Evolutionary conservation across 2,329 filamentous ascomycete species (phyloP).

Genomic region (Chrysoporthe cubensis): DNA sequence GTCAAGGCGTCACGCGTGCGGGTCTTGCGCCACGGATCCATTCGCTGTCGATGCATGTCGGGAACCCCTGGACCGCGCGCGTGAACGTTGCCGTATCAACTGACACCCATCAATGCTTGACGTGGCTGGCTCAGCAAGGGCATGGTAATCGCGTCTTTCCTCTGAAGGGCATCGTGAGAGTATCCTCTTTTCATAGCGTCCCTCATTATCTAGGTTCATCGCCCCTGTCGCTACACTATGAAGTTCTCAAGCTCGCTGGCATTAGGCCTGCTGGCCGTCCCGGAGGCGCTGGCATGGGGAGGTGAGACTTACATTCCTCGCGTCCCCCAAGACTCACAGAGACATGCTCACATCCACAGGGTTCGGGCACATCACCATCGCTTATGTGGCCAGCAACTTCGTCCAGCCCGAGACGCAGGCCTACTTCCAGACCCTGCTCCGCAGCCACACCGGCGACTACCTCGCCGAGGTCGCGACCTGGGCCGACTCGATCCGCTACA

Average conservation of each 20-base stretch:
- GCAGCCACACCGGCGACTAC: slow-evolving; percentile 59
- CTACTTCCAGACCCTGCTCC: slow-evolving; percentile 62
- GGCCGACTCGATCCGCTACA: slow-evolving; percentile 70
- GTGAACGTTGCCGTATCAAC: slow-evolving; percentile 24
- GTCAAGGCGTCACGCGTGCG: slow-evolving; percentile 1
- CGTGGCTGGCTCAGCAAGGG: slow-evolving; percentile 7
- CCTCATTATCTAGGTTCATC: background rate
- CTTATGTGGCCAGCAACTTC: slow-evolving; percentile 64
- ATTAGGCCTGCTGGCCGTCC: slow-evolving; percentile 39
- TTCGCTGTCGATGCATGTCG: slow-evolving; percentile 20
- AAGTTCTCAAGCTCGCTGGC: slow-evolving; percentile 35
- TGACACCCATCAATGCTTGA: slow-evolving; percentile 13
- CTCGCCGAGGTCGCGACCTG: slow-evolving; percentile 67
- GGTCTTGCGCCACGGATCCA: slow-evolving; percentile 11
- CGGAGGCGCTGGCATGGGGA: slow-evolving; percentile 45
- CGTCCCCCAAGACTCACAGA: background rate
- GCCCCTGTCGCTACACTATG: slow-evolving; percentile 32
- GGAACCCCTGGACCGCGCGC: slow-evolving; percentile 6
- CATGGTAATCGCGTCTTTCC: background rate
- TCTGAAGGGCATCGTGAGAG: background rate
- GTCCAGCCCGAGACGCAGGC: slow-evolving; percentile 58
- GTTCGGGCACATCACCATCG: slow-evolving; percentile 68
- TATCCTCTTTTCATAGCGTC: background rate
- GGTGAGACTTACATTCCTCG: slow-evolving; percentile 38
- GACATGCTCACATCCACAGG: slow-evolving; percentile 42